Percentiles rank a stretch among this genome's conserved stretches.
phyloP scores from a whole-genome alignment of 495 filamentous ascomycete genomes.

The Saxophila tyrrhenica region DNA sequence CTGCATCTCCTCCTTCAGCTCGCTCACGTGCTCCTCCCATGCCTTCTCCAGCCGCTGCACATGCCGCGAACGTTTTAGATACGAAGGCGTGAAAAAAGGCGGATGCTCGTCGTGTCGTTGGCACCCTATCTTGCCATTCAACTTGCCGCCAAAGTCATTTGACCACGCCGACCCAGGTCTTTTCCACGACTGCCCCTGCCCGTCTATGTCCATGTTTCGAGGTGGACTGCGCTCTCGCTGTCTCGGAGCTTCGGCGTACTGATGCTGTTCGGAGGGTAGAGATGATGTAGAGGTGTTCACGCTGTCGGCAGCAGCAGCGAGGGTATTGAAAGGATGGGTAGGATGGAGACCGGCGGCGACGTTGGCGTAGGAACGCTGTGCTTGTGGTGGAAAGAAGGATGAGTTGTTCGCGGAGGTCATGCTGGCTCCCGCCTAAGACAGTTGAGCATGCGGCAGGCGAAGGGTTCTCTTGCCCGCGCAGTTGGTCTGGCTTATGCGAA shows the following conservation, averaged over 20 bases:
- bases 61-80: slow-evolving; percentile 67
- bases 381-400: slow-evolving; percentile 5
- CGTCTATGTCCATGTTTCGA: slow-evolving; percentile 28
- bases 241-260: neutral
- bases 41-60: slow-evolving; percentile 60
- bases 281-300: neutral
- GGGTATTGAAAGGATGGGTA: slow-evolving; percentile 2
- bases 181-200: slow-evolving; percentile 14
- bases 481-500: too few species aligned
- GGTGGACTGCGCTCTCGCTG: neutral
- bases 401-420: slow-evolving; percentile 1
- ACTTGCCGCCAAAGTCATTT: neutral
- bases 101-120: slow-evolving; percentile 24
- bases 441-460: neutral
- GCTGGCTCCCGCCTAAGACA: neutral
- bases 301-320: neutral
- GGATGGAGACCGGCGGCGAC: slow-evolving; percentile 32
- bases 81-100: slow-evolving; percentile 66
- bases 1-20: slow-evolving; percentile 12
- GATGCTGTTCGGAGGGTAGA: neutral
- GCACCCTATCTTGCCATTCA: slow-evolving; percentile 3
- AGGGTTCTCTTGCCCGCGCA: neutral
- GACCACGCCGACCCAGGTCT: neutral
- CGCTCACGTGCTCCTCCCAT: slow-evolving; percentile 49
- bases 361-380: slow-evolving; percentile 63